A percentile compares a stretch with the other conserved stretches of the same genome.
These are phyloP conservation scores for Plantago rigida DNA, from an alignment of 305 asterid genomes.

Conservation along the genomic window DNA sequence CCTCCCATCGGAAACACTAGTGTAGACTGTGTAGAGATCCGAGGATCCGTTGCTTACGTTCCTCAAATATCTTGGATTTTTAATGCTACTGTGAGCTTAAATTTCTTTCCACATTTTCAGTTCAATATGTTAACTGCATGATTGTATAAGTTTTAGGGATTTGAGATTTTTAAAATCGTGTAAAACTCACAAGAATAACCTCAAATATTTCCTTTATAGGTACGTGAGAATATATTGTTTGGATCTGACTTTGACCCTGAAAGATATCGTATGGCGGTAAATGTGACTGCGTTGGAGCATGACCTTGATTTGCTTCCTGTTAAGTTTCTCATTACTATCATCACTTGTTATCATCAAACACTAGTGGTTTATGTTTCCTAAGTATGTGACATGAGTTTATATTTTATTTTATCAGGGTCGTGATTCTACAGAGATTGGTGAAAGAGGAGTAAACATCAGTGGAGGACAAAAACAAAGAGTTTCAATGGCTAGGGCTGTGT, in stretches of 20 bases:
- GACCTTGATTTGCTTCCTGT: slow-evolving; percentile 90
- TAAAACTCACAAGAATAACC: not conserved
- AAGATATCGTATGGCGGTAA: slow-evolving; percentile 67
- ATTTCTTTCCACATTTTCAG: slow-evolving; percentile 1
- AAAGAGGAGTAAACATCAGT: slow-evolving; percentile 93
- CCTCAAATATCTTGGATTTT: slow-evolving; percentile 98
- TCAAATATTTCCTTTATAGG: slow-evolving; percentile 35
- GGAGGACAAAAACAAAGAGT: slow-evolving; percentile 99
- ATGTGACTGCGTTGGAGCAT: slow-evolving; percentile 68
- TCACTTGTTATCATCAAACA: slow-evolving; percentile 3
- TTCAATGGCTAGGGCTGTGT: slow-evolving; percentile 96
- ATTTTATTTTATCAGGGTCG: slow-evolving; percentile 51
- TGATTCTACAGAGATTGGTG: slow-evolving; percentile 96
- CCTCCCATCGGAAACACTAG: slow-evolving; percentile 64
- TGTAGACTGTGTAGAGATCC: slow-evolving; percentile 32
- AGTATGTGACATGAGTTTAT: slow-evolving; percentile 6
- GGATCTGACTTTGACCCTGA: slow-evolving; percentile 63
- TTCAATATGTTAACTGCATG: not conserved
- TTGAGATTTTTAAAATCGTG: slow-evolving; percentile 15
- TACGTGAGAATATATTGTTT: slow-evolving; percentile 74
- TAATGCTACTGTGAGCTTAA: slow-evolving; percentile 72
- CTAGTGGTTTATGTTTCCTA: slow-evolving; percentile 14
- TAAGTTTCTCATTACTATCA: slow-evolving; percentile 30
- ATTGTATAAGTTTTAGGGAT: not conserved
- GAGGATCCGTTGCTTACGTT: slow-evolving; percentile 88